Evolutionary conservation across 2,329 filamentous ascomycete genomes (phyloP).

Genomic region (Moelleriella libera): DNA sequence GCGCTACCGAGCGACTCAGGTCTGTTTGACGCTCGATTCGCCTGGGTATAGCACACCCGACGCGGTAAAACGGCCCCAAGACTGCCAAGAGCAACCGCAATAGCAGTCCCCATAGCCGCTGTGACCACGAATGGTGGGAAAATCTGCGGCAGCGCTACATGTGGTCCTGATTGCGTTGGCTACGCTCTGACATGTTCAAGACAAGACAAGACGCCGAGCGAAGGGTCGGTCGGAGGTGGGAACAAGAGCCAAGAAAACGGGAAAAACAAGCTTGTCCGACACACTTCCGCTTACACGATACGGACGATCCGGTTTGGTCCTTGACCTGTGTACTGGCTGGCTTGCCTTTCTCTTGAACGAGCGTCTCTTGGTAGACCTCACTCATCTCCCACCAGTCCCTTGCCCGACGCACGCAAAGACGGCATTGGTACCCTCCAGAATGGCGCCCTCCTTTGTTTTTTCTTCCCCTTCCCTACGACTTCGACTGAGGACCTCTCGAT

Average conservation of each 20-base stretch:
- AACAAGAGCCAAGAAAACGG: not conserved
- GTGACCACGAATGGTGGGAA: not conserved
- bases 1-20: not conserved
- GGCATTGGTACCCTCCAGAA: too few relatives aligned
- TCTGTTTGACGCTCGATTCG: not conserved
- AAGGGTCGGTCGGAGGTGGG: not conserved
- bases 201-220: not conserved
- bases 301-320: not conserved
- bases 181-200: not conserved
- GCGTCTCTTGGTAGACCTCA: too few relatives aligned
- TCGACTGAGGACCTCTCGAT: too few relatives aligned
- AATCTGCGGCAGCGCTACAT: not conserved
- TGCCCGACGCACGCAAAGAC: too few relatives aligned
- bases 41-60: not conserved
- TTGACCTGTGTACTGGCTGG: not conserved
- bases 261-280: not conserved
- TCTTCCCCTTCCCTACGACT: too few relatives aligned
- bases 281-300: not conserved
- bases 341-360: too few relatives aligned
- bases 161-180: constrained; percentile 1
- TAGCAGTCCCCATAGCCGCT: not conserved
- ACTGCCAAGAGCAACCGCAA: constrained; percentile 1
- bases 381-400: too few relatives aligned
- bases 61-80: not conserved
- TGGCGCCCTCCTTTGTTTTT: not conserved